Evolutionary conservation across 2,329 filamentous ascomycete species (phyloP).

Genomic region (Cercospora canescens): DNA sequence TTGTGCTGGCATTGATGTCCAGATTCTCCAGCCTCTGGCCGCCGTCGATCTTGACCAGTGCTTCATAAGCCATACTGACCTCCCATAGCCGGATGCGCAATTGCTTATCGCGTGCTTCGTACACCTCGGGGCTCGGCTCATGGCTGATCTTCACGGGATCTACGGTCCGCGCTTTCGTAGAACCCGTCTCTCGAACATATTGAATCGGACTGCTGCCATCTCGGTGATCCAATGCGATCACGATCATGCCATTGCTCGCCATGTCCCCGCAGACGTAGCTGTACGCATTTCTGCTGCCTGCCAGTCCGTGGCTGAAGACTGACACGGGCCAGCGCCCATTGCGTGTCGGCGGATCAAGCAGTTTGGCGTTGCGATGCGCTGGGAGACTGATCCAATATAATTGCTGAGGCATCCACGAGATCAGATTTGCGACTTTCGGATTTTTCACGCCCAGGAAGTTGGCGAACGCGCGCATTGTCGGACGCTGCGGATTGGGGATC

Average conservation of each 20-base stretch:
- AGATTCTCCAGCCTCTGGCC: slow-evolving; percentile 51
- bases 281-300: slow-evolving; percentile 79
- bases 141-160: slow-evolving; percentile 57
- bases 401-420: slow-evolving; percentile 57
- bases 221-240: slow-evolving; percentile 78
- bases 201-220: slow-evolving; percentile 79
- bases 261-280: slow-evolving; percentile 78
- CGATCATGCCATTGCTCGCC: slow-evolving; percentile 77
- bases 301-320: slow-evolving; percentile 84
- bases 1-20: slow-evolving; percentile 41
- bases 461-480: slow-evolving; percentile 73
- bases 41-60: slow-evolving; percentile 65
- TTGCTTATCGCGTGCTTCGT: slow-evolving; percentile 68
- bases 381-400: slow-evolving; percentile 74
- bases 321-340: slow-evolving; percentile 72
- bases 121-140: slow-evolving; percentile 60
- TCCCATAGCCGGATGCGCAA: slow-evolving; percentile 78
- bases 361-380: slow-evolving; percentile 67
- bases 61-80: slow-evolving; percentile 68
- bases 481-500: slow-evolving; percentile 75
- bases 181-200: slow-evolving; percentile 63
- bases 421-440: slow-evolving; percentile 26
- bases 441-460: slow-evolving; percentile 68
- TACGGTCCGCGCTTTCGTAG: slow-evolving; percentile 42
- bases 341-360: slow-evolving; percentile 52